A percentile compares a stretch with the other conserved stretches of the same genome.
Conservation (phyloP, 2,329 filamentous ascomycete genomes). For the Calonectria henricotiae region DNA sequence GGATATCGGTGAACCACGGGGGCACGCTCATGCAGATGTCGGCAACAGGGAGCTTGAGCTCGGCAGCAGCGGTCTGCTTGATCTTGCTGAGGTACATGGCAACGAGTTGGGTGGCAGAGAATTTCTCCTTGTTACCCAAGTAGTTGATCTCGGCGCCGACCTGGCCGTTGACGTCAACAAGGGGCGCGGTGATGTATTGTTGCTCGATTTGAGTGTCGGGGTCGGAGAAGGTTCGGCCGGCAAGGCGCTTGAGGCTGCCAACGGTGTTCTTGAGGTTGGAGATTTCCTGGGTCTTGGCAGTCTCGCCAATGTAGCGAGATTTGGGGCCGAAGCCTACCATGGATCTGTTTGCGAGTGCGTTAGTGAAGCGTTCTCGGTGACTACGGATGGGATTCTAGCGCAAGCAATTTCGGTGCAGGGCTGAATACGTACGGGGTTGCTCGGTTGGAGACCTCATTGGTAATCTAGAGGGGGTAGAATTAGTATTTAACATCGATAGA, state of each 20-base stretch:
- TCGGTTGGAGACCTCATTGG: conserved; percentile 99
- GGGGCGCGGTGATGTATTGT: conserved; percentile 87
- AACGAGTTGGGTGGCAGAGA: conserved; percentile 93
- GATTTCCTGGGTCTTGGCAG: conserved; percentile 98
- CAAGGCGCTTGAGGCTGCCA: conserved; percentile 90
- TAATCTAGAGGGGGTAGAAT: conserved; percentile 75
- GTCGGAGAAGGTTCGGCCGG: conserved; percentile 88
- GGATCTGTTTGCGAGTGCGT: conserved; percentile 71
- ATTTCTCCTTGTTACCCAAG: conserved; percentile 94
- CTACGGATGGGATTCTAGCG: conserved; percentile 10
- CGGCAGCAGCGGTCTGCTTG: conserved; percentile 87
- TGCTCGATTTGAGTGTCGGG: conserved; percentile 96
- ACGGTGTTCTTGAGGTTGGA: conserved; percentile 99
- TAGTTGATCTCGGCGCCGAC: conserved; percentile 96
- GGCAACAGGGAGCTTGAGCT: conserved; percentile 91
- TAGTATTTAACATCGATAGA: neutral
- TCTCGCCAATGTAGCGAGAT: conserved; percentile 93
- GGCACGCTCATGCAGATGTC: conserved; percentile 96
- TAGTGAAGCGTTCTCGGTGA: conserved; percentile 41
- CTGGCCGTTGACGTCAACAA: conserved; percentile 93
- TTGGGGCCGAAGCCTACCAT: conserved; percentile 97
- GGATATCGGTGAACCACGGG: conserved; percentile 96
- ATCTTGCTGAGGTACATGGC: conserved; percentile 98
- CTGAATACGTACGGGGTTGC: conserved; percentile 87
- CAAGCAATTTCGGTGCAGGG: conserved; percentile 28